A percentile compares a stretch with the other conserved stretches of the same genome.
Evolutionary conservation across 208 protist genomes (phyloP).

Genomic region (Entamoeba histolytica): DNA sequence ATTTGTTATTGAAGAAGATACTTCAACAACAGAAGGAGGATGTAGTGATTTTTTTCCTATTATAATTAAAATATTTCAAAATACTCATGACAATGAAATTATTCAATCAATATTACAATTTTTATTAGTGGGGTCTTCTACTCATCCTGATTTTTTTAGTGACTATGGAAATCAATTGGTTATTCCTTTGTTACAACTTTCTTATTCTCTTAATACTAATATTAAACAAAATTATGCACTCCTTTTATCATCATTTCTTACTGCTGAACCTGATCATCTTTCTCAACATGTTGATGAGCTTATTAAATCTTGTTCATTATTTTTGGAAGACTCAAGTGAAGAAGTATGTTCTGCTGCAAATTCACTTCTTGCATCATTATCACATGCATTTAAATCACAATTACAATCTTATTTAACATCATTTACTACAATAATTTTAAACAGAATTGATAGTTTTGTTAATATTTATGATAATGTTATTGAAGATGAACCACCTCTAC

Average conservation of each 20-base stretch:
- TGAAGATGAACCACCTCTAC: not conserved
- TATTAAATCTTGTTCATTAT: not conserved
- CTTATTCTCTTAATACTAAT: not conserved
- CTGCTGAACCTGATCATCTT: not conserved
- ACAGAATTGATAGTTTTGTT: not conserved
- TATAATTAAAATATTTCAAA: not conserved
- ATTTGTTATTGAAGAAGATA: not conserved
- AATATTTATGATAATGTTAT: not conserved
- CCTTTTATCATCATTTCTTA: not conserved
- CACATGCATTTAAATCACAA: not conserved
- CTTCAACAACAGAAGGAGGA: not conserved
- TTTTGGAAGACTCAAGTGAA: not conserved
- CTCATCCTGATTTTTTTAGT: not conserved
- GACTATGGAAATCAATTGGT: not conserved
- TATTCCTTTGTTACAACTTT: not conserved
- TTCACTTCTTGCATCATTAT: not conserved
- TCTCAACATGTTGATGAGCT: not conserved
- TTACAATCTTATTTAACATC: not conserved
- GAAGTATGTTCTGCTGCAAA: not conserved
- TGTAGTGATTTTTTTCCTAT: not conserved
- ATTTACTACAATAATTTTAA: not conserved
- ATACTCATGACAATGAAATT: not conserved
- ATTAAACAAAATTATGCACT: not conserved
- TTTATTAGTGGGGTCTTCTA: not conserved
- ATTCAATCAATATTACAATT: not conserved